Evolutionary conservation across 2,329 filamentous ascomycete genomes (phyloP).

Genomic region (Bipolaris victoriae): DNA sequence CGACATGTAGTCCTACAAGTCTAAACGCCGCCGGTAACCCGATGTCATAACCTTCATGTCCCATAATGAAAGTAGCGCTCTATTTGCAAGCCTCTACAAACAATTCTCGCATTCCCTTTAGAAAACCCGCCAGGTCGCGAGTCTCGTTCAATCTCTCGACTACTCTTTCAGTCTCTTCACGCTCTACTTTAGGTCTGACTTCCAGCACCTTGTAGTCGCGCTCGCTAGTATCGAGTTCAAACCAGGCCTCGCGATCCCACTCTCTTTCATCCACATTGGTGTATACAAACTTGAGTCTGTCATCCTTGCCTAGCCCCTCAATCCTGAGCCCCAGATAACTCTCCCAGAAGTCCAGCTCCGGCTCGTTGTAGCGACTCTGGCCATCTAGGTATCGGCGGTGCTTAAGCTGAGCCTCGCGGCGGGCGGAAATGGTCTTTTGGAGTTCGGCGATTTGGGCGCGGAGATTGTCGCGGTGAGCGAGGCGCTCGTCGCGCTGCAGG

Average conservation of each 20-base stretch:
- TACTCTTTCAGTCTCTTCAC: conserved; percentile 76
- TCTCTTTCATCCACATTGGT: conserved; percentile 84
- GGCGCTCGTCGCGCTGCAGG: conserved; percentile 61
- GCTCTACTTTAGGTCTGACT: conserved; percentile 80
- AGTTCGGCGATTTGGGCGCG: conserved; percentile 66
- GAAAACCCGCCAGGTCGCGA: conserved; percentile 71
- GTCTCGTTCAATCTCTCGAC: conserved; percentile 82
- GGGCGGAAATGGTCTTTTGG: conserved; percentile 71
- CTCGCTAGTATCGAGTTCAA: conserved; percentile 82
- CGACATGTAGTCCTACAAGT: background rate
- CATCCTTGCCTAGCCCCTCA: conserved; percentile 83
- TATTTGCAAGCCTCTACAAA: conserved; percentile 66
- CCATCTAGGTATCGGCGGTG: conserved; percentile 78
- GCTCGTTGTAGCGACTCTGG: conserved; percentile 86
- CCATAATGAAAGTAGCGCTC: background rate
- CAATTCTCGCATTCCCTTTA: conserved; percentile 83
- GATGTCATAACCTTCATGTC: conserved; percentile 5
- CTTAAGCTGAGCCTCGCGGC: conserved; percentile 72
- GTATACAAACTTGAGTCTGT: conserved; percentile 89
- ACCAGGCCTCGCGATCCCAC: conserved; percentile 90
- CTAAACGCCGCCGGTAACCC: conserved; percentile 1
- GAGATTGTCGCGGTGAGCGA: conserved; percentile 61
- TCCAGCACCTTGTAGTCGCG: conserved; percentile 85
- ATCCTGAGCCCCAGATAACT: conserved; percentile 86
- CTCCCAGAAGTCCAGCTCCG: conserved; percentile 96